Percentiles rank a stretch among this genome's conserved stretches.
Evolutionary conservation across 768 basidiomycete species (phyloP).

Genomic region (Pleurotus giganteus): DNA sequence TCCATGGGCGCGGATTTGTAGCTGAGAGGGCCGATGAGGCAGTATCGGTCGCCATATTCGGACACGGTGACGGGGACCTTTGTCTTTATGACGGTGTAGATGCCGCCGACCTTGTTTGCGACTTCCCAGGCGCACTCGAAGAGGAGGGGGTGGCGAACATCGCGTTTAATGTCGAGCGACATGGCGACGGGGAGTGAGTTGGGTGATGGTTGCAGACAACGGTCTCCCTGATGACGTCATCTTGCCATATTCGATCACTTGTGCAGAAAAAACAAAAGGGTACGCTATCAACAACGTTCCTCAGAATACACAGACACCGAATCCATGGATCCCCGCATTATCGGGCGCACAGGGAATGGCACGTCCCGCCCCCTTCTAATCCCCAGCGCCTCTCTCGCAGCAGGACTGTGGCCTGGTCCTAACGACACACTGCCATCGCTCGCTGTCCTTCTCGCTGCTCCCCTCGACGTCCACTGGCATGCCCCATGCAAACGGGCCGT

Average conservation of each 20-base stretch:
- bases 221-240: constrained; percentile 9
- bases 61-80: constrained; percentile 98
- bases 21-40: constrained; percentile 94
- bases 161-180: constrained; percentile 49
- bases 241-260: background rate
- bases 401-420: too few relatives aligned
- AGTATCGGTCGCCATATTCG: constrained; percentile 94
- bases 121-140: constrained; percentile 99
- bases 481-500: background rate
- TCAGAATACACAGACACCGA: constrained; percentile 7
- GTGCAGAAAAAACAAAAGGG: background rate
- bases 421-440: background rate
- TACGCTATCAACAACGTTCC: background rate
- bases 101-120: constrained; percentile 98
- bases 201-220: constrained; percentile 12
- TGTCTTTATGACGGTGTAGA: constrained; percentile 99
- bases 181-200: constrained; percentile 28
- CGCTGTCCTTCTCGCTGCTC: background rate
- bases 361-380: background rate
- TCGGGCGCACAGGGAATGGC: background rate
- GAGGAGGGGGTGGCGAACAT: constrained; percentile 76
- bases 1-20: constrained; percentile 99
- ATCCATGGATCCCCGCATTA: background rate
- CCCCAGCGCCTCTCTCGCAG: background rate
- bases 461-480: background rate